phyloP scores from a whole-genome alignment of 1,139 yeast genomes.

The Debaryomyces subglobosus region DNA sequence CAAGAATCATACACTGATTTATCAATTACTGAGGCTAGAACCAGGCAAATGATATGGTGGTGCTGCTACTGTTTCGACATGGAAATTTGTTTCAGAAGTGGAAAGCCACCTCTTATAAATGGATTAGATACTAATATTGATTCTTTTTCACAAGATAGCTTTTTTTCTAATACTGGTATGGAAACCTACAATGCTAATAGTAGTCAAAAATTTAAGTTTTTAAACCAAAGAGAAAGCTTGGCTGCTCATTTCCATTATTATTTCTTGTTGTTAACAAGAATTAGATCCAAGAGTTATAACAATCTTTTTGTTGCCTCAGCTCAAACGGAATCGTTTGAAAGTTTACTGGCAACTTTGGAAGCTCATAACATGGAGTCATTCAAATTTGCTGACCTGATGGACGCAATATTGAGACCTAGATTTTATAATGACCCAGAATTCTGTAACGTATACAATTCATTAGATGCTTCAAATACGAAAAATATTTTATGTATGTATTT shows the following conservation, averaged over 20 bases:
- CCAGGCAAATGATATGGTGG: constrained; percentile 58
- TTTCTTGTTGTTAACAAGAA: constrained; percentile 26
- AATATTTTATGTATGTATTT: constrained; percentile 28
- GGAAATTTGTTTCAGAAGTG: constrained; percentile 56
- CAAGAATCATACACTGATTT: constrained; percentile 49
- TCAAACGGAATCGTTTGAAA: constrained; percentile 19
- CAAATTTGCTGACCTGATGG: constrained; percentile 17
- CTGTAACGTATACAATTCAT: constrained; percentile 7
- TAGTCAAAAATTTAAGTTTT: not conserved
- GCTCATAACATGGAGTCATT: constrained; percentile 26
- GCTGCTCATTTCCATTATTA: constrained; percentile 12
- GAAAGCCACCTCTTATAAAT: constrained; percentile 61
- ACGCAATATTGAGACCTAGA: constrained; percentile 23
- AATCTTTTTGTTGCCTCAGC: constrained; percentile 33
- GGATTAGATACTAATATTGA: constrained; percentile 50
- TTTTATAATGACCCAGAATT: constrained; percentile 32
- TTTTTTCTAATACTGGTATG: not conserved
- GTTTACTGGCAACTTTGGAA: constrained; percentile 21
- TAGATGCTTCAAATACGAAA: constrained; percentile 15
- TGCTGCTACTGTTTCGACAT: constrained; percentile 56
- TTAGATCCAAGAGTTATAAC: constrained; percentile 33
- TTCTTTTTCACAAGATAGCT: constrained; percentile 15
- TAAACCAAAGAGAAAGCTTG: not conserved
- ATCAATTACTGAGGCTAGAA: constrained; percentile 36
- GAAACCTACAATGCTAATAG: not conserved